Conservation (phyloP, 306 rosid species). For the Sindora glabra region DNA sequence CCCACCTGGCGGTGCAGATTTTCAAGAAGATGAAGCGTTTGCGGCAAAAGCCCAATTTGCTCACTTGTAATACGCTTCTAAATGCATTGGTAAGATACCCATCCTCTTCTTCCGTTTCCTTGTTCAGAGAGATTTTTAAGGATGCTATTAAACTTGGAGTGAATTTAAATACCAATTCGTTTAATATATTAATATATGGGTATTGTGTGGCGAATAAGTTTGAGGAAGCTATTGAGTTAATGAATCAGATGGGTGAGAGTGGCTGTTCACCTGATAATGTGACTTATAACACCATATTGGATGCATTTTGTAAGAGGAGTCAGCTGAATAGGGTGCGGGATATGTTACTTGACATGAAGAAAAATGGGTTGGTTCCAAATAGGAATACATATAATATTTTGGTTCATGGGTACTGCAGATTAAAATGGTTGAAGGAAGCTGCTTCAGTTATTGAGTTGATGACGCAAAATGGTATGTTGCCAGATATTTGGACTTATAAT, state of each 20-base stretch:
- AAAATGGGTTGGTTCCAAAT: conserved; percentile 45
- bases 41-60: conserved; percentile 36
- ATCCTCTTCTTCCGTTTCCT: conserved; percentile 28
- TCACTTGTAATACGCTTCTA: conserved; percentile 67
- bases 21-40: conserved; percentile 65
- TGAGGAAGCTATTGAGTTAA: conserved; percentile 32
- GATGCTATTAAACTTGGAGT: conserved; percentile 44
- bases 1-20: conserved; percentile 52
- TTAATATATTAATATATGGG: conserved; percentile 63
- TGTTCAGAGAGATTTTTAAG: conserved; percentile 32
- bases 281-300: conserved; percentile 62
- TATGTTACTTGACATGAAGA: conserved; percentile 56
- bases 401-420: conserved; percentile 73
- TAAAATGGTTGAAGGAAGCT: conserved; percentile 75
- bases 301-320: conserved; percentile 52
- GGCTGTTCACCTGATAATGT: conserved; percentile 61
- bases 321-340: conserved; percentile 50
- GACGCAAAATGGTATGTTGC: conserved; percentile 37
- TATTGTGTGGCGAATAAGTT: conserved; percentile 46
- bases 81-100: conserved; percentile 43
- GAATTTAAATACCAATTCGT: conserved; percentile 30
- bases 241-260: conserved; percentile 42
- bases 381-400: conserved; percentile 58
- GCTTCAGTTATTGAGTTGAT: conserved; percentile 54
- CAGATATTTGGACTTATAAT: conserved; percentile 81